A percentile compares a stretch with the other conserved stretches of the same genome.
These are phyloP conservation scores for Neurospora intermedia DNA, from an alignment of 495 filamentous ascomycete genomes.

Conservation along the genomic window DNA sequence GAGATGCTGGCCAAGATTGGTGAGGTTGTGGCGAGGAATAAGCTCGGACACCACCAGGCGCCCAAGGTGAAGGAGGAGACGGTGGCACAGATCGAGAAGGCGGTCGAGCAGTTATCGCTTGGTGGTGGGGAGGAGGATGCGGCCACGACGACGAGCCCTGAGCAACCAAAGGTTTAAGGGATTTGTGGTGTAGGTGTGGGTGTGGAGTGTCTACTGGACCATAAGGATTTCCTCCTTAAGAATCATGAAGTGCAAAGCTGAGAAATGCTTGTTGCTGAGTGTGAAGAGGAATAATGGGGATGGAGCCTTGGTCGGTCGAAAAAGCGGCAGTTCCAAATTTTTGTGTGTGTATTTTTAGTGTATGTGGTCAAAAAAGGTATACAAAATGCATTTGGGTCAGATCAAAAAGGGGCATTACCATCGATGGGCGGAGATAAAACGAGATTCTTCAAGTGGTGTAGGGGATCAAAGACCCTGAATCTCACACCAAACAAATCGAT, in stretches of 20 bases:
- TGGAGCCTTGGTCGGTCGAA: not conserved
- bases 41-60: constrained; percentile 2
- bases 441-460: not conserved
- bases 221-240: not conserved
- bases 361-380: not conserved
- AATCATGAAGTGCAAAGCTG: not conserved
- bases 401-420: not conserved
- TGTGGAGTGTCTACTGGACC: too few species aligned
- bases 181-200: too few species aligned
- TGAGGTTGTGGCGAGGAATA: constrained; percentile 50
- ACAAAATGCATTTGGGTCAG: not conserved
- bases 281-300: not conserved
- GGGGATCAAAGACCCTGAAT: not conserved
- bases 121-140: constrained; percentile 6
- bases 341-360: not conserved
- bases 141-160: constrained; percentile 1
- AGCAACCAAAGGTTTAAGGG: constrained; percentile 7
- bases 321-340: not conserved
- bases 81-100: constrained; percentile 7
- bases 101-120: constrained; percentile 14
- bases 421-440: not conserved
- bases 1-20: constrained; percentile 58
- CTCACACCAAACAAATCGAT: not conserved
- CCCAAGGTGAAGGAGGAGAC: not conserved
- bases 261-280: not conserved